Evolutionary conservation across 164 flowering plant genomes (phyloP), one percentile per base, ranked within the genome.

Genomic region (Macadamia integrifolia): DNA sequence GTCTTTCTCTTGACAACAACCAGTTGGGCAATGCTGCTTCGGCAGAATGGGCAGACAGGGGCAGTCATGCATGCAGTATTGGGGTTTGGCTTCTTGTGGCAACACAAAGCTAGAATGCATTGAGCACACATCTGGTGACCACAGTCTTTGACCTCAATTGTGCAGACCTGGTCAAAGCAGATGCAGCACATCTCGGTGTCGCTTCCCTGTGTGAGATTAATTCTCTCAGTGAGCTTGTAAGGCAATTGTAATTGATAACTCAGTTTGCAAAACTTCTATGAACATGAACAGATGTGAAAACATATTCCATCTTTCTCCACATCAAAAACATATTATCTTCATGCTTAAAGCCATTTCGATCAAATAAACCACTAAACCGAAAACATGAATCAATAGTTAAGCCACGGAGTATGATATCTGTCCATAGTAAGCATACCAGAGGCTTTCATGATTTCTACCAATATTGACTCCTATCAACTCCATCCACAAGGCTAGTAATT

Each of bases 41-140:
- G 73, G 68, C 88, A 84, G 53, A 84, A 84, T 32, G 88, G 88
- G 74, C 88, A 84, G 48, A 76, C 67, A 3, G 82, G 86, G 40
- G 68, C 66, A 6, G 64, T 60, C 11, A 68, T 29, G 49, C 52
- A 35, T 10, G 66, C 62, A 1, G 72, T 72, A 5, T 68, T 23
- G 23, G 78, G 71, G 62, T 75, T 71, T 15, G 79, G 86, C 71
- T 76, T 82, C 69, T 70, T 80, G 82, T 80, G 81, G 72, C 86
- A 82, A 69, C 86, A 84, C 2, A 82, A 62, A 9, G 84, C 77
- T 7, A 84, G 67, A 12, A 68, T 72, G 73, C 87, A 84, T 58
- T 76, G 80, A 3, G 85, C 87, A 62, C 87, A 85, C 88, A 85
- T 85, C 71, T 76, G 80, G 67, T 85, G 88, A 23, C 83, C 79